These are phyloP conservation scores for Phlebiopsis flavidoalba DNA, from an alignment of 768 basidiomycete species.

Conservation along the genomic window DNA sequence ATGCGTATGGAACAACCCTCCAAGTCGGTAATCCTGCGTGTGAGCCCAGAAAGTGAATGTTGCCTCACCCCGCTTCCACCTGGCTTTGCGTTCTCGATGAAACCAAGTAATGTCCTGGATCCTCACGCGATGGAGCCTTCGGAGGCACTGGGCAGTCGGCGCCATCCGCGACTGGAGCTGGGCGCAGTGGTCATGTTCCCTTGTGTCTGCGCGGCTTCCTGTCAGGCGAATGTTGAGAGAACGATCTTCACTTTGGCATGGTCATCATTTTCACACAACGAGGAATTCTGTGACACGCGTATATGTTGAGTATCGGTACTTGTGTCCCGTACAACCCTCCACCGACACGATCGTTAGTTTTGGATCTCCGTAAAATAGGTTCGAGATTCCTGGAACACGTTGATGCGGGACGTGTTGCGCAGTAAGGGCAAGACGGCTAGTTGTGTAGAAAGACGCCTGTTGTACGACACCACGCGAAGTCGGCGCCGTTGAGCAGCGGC, in stretches of 20 bases:
- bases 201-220: conserved; percentile 11
- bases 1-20: conserved; percentile 93
- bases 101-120: conserved; percentile 96
- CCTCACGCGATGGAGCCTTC: conserved; percentile 90
- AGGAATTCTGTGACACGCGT: conserved; percentile 78
- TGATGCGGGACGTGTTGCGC: conserved; percentile 77
- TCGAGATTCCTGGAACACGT: conserved; percentile 97
- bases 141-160: conserved; percentile 91
- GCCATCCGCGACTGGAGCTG: conserved; percentile 95
- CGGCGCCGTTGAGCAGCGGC: conserved; percentile 64
- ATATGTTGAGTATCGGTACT: conserved; percentile 58
- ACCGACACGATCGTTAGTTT: conserved; percentile 11
- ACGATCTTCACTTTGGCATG: conserved; percentile 31
- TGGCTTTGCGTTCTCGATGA: conserved; percentile 82
- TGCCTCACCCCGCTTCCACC: conserved; percentile 3
- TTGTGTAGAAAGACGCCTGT: conserved; percentile 80
- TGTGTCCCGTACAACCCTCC: neutral
- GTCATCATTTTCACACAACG: conserved; percentile 96
- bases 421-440: conserved; percentile 83
- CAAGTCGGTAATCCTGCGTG: conserved; percentile 47
- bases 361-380: conserved; percentile 41
- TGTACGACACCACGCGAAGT: conserved; percentile 66
- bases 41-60: neutral
- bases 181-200: conserved; percentile 74
- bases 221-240: conserved; percentile 8